Percentiles rank a stretch among this genome's conserved stretches.
These are phyloP conservation scores for Apiotrichum laibachii DNA, from an alignment of 1,284 basidiomycete genomes.

Conservation along the genomic window DNA sequence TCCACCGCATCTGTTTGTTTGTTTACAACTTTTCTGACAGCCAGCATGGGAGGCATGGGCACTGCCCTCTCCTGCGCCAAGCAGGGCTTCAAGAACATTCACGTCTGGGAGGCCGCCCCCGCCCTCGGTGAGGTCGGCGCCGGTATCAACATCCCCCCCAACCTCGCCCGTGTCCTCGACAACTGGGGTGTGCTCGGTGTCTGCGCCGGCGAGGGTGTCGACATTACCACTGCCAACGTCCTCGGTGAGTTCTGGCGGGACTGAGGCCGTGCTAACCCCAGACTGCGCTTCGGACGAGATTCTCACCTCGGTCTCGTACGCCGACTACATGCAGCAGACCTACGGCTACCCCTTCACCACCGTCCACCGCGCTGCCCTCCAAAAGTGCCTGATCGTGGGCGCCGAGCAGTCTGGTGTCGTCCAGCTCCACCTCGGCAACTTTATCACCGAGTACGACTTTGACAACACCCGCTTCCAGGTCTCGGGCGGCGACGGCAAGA, in stretches of 20 bases:
- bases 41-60: constrained; percentile 41
- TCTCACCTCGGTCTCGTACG: constrained; percentile 37
- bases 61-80: constrained; percentile 38
- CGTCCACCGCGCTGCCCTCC: constrained; percentile 47
- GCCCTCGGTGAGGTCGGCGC: constrained; percentile 43
- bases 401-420: constrained; percentile 32
- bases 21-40: background rate
- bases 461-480: constrained; percentile 38
- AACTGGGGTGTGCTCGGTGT: constrained; percentile 31
- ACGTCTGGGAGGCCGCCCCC: constrained; percentile 38
- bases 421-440: constrained; percentile 33
- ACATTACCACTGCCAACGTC: constrained; percentile 36
- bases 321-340: constrained; percentile 35
- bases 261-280: constrained; percentile 2
- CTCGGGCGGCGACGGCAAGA: constrained; percentile 4
- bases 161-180: constrained; percentile 37
- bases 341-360: constrained; percentile 41
- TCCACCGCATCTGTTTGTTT: background rate
- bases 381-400: constrained; percentile 38
- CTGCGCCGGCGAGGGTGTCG: constrained; percentile 35
- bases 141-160: constrained; percentile 46
- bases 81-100: constrained; percentile 39
- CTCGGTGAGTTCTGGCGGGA: constrained; percentile 26
- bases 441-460: constrained; percentile 43
- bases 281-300: constrained; percentile 39